A percentile compares a stretch with the other conserved stretches of the same genome.
Conservation (phyloP, 371 early-diverging fungal species). For the Lichtheimia ramosa region DNA sequence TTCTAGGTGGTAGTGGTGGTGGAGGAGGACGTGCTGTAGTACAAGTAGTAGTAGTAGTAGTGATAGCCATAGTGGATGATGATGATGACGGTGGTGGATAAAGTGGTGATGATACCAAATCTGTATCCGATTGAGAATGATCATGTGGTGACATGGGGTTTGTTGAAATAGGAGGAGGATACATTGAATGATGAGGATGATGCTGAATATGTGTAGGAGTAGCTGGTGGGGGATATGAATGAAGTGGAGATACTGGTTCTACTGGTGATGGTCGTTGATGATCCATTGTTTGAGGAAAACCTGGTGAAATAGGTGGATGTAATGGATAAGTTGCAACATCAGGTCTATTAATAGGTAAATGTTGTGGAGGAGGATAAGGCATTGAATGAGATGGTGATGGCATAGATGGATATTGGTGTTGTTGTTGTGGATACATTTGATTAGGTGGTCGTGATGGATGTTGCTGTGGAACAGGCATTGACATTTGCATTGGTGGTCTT, state of each 20-base stretch:
- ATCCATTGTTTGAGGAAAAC: not conserved
- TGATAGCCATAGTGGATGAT: too few relatives aligned
- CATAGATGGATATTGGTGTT: not conserved
- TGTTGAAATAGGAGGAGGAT: too few relatives aligned
- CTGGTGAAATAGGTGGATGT: not conserved
- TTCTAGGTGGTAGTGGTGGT: not conserved
- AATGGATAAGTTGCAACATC: not conserved
- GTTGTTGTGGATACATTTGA: not conserved
- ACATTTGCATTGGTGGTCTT: not conserved
- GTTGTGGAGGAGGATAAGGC: not conserved
- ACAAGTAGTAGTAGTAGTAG: not conserved
- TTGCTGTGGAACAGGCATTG: constrained; percentile 5
- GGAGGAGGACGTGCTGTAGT: not conserved
- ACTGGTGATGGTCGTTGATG: not conserved
- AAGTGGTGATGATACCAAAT: not conserved
- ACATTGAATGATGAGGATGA: too few relatives aligned
- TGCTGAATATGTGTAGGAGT: too few relatives aligned
- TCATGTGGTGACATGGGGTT: not conserved
- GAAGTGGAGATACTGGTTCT: too few relatives aligned
- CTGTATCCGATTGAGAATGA: not conserved
- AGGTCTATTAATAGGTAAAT: not conserved
- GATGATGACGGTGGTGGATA: not conserved
- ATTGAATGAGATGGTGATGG: not conserved
- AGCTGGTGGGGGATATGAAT: too few relatives aligned
- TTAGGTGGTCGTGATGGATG: not conserved